phyloP scores from a whole-genome alignment of 2,329 filamentous ascomycete genomes.

The Botrytis fragariae region DNA sequence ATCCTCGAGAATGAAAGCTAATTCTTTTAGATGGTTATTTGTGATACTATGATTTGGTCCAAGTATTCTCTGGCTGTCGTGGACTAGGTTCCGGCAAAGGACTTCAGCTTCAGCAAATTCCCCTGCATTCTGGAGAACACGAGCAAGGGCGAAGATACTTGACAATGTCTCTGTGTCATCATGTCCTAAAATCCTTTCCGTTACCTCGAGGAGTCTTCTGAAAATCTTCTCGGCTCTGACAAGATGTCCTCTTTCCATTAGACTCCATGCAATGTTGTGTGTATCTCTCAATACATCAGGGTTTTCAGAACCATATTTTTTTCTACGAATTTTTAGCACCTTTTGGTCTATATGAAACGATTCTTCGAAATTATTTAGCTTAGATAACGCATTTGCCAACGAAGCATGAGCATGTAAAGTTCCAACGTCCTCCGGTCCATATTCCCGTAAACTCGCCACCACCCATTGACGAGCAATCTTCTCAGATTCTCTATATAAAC shows the following conservation, averaged over 20 bases:
- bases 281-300: background rate
- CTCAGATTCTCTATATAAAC: background rate
- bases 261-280: conserved; percentile 4
- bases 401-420: rapidly evolving
- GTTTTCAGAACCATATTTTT: background rate
- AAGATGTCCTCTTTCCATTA: conserved; percentile 6
- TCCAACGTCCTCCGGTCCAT: background rate
- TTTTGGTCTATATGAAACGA: background rate
- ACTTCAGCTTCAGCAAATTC: background rate
- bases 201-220: background rate
- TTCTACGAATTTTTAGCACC: background rate
- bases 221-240: conserved; percentile 16
- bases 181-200: background rate
- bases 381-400: rapidly evolving
- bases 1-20: rapidly evolving
- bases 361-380: background rate
- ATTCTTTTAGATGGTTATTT: rapidly evolving
- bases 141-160: background rate
- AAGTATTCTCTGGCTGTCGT: background rate
- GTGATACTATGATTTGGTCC: rapidly evolving
- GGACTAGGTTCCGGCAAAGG: background rate
- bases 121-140: rapidly evolving
- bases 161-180: rapidly evolving
- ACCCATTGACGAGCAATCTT: no score
- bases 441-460: rapidly evolving